Base-by-base conservation (phyloP, 2,329 filamentous ascomycete genomes). In the Cladosporium halotolerans region DNA sequence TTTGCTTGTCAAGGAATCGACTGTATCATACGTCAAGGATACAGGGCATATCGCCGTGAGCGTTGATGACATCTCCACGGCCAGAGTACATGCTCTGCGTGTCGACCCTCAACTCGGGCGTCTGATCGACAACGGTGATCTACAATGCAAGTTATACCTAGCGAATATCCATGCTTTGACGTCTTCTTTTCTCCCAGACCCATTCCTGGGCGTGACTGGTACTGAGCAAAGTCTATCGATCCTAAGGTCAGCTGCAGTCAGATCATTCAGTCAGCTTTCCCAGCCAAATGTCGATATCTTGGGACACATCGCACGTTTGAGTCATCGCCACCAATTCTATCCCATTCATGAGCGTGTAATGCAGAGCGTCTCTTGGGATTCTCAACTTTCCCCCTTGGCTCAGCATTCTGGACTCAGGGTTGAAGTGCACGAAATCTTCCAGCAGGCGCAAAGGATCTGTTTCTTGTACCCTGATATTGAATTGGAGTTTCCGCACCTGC, bases 101-200 rank as follows among this genome's bases (percentile, higher is more conserved):
- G 61, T 79, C 0, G 70, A 88, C 1, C 76, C 54, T 55, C 56
- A 59, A 49, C 55, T 65, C 1, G 23, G 23, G 23, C 23, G 23
- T 23, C 23, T 23, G 23, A 23, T 23, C 23, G 23, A 23, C 23
- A 23, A 23, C 23, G 23, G 23, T 23, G 57, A 55, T 43, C 19
- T 62, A 60, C 82, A 81, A 0, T 75, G 3, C n/a, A n/a, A n/a
- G n/a, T n/a, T n/a, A n/a, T n/a, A n/a, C n/a, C n/a, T n/a, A n/a
- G n/a, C n/a, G n/a, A n/a, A n/a, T n/a, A 63, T 82, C 1, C 84
- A 88, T 60, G 84, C 83, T 0, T 66, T 76, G 4, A 87, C 84
- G 0, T 83, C 83, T 0, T 80, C 77, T 31, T 60, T 76, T 0
- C 34, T 86, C 0, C 76, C 79, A 0, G 84, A 87, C 60, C 66